A percentile compares a stretch with the other conserved stretches of the same genome.
Conservation (phyloP, 176 grass and related monocot genomes). For the Oryza rufipogon region DNA sequence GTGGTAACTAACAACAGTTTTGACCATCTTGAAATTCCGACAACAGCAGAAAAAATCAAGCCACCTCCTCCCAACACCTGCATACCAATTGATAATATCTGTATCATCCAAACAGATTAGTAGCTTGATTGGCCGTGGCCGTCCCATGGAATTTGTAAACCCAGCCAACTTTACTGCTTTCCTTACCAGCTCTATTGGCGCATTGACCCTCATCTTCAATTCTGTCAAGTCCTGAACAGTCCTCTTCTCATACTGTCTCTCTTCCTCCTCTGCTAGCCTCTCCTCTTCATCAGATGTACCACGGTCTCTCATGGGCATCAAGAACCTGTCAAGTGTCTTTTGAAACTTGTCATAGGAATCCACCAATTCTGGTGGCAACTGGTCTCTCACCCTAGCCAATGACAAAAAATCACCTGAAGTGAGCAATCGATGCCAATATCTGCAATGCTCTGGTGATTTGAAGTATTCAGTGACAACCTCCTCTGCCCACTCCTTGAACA, state of each 20-base stretch:
- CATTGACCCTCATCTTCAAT: constrained; percentile 79
- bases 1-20: constrained; percentile 83
- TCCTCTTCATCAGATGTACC: constrained; percentile 58
- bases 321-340: constrained; percentile 58
- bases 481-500: constrained; percentile 71
- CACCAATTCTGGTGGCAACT: constrained; percentile 67
- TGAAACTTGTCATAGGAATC: constrained; percentile 86
- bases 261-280: constrained; percentile 67
- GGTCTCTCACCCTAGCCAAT: constrained; percentile 67
- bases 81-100: constrained; percentile 96
- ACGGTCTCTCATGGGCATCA: constrained; percentile 56
- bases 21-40: constrained; percentile 85
- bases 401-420: constrained; percentile 85
- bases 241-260: constrained; percentile 68
- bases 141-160: constrained; percentile 90
- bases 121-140: constrained; percentile 78
- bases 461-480: constrained; percentile 69
- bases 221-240: constrained; percentile 84
- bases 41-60: constrained; percentile 94
- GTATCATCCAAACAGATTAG: constrained; percentile 88
- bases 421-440: constrained; percentile 76
- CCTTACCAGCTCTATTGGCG: constrained; percentile 74
- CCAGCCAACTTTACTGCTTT: constrained; percentile 77
- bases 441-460: constrained; percentile 55
- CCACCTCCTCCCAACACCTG: constrained; percentile 82